phyloP scores from a whole-genome alignment of 768 basidiomycete genomes.

The Tubosaeta sp. region DNA sequence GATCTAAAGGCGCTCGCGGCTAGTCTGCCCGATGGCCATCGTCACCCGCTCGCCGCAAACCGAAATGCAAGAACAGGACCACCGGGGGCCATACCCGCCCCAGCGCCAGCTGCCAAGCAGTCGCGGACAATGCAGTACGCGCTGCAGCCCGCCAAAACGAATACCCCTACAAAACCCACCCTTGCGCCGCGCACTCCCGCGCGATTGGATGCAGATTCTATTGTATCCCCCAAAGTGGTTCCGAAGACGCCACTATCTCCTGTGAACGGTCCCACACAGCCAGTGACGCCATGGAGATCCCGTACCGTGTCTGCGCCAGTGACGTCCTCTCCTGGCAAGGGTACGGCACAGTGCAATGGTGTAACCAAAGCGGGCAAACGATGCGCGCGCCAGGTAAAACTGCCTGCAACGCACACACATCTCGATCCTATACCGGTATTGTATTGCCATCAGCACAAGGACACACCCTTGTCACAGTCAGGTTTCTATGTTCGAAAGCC shows the following conservation, averaged over 20 bases:
- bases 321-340: conserved; percentile 16
- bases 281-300: conserved; percentile 19
- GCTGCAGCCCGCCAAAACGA: conserved; percentile 13
- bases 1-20: conserved; percentile 13
- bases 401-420: conserved; percentile 25
- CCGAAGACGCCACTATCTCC: conserved; percentile 5
- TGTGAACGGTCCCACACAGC: conserved; percentile 5
- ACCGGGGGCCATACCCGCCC: no score
- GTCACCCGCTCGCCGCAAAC: conserved; percentile 8
- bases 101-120: not conserved
- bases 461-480: conserved; percentile 40
- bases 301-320: conserved; percentile 16
- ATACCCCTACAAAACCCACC: conserved; percentile 12
- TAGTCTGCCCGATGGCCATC: conserved; percentile 3
- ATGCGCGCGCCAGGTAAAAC: conserved; percentile 58
- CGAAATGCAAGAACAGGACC: not conserved
- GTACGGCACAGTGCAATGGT: conserved; percentile 52
- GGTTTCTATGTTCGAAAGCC: conserved; percentile 56
- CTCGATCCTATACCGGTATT: conserved; percentile 29
- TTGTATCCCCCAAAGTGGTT: conserved; percentile 8
- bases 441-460: conserved; percentile 66
- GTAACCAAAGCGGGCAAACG: conserved; percentile 60
- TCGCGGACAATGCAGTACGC: conserved; percentile 22
- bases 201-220: conserved; percentile 34
- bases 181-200: conserved; percentile 20